A percentile compares a stretch with the other conserved stretches of the same genome.
phyloP scores from a whole-genome alignment of 2,329 filamentous ascomycete species.

The Phaeosphaeriaceae sp. region DNA sequence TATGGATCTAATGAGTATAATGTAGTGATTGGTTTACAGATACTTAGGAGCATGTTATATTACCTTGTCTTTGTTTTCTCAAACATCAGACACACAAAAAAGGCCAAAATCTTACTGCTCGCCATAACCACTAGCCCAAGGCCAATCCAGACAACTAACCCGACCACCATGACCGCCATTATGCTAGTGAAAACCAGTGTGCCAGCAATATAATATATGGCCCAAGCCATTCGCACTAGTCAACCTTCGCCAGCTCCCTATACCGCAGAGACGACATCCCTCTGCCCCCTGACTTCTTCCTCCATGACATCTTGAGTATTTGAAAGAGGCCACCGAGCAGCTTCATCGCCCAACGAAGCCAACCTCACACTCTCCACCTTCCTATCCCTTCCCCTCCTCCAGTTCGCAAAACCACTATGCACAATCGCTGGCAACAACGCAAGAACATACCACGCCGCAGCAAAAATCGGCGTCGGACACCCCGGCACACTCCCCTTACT shows the following conservation, averaged over 20 bases:
- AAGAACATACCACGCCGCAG: constrained; percentile 32
- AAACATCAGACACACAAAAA: constrained; percentile 24
- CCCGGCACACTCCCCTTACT: constrained; percentile 41
- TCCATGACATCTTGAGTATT: not conserved
- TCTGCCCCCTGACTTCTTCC: constrained; percentile 2
- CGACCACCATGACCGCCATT: constrained; percentile 43
- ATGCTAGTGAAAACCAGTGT: constrained; percentile 43
- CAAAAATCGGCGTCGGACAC: constrained; percentile 35
- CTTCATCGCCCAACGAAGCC: no score
- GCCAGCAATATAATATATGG: constrained; percentile 42
- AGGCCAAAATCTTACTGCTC: constrained; percentile 49
- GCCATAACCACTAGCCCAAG: constrained; percentile 27
- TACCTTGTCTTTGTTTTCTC: constrained; percentile 16
- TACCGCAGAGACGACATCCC: constrained; percentile 21
- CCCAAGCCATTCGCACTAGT: constrained; percentile 41
- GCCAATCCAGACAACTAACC: constrained; percentile 40
- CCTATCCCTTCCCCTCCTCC: constrained; percentile 6
- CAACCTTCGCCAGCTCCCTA: constrained; percentile 37
- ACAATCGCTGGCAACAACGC: constrained; percentile 34
- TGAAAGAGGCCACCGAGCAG: not conserved
- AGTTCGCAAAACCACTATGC: constrained; percentile 22
- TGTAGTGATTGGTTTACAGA: constrained; percentile 68
- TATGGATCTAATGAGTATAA: no score
- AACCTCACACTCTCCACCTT: not conserved
- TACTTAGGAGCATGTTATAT: constrained; percentile 69